Evolutionary conservation across 2,329 filamentous ascomycete species (phyloP).

Genomic region (Pleochaeta shiraiana): DNA sequence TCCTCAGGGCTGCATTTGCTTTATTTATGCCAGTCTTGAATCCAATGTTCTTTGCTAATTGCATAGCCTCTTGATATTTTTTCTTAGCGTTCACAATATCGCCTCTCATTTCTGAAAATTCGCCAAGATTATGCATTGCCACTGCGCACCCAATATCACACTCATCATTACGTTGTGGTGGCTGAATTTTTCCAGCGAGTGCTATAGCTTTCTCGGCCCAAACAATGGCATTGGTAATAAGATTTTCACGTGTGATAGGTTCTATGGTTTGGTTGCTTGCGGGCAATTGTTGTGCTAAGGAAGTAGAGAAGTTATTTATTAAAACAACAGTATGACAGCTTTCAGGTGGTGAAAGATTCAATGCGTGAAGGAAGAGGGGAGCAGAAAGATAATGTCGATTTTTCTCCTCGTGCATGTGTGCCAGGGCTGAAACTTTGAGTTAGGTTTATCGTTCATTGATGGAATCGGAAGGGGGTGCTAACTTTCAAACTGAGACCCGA

Average conservation of each 20-base stretch:
- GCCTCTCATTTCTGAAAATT: constrained; percentile 58
- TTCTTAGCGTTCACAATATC: constrained; percentile 40
- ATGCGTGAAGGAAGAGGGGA: constrained; percentile 68
- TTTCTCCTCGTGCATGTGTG: constrained; percentile 49
- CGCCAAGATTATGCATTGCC: constrained; percentile 68
- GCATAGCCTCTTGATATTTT: constrained; percentile 46
- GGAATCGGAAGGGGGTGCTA: not conserved
- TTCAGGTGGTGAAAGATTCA: constrained; percentile 39
- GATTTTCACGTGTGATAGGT: constrained; percentile 32
- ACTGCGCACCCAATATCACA: constrained; percentile 70
- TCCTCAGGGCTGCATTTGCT: constrained; percentile 28
- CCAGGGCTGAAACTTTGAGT: constrained; percentile 33
- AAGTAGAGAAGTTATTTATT: constrained; percentile 67
- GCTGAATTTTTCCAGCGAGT: constrained; percentile 40
- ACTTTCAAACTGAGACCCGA: constrained; percentile 28
- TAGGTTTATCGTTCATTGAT: constrained; percentile 11
- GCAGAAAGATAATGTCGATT: constrained; percentile 62
- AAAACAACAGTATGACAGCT: constrained; percentile 63
- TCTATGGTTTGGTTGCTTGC: constrained; percentile 19
- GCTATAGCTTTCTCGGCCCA: constrained; percentile 64
- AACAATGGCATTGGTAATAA: constrained; percentile 45
- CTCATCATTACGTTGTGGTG: constrained; percentile 47
- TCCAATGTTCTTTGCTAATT: constrained; percentile 31
- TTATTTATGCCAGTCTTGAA: constrained; percentile 30
- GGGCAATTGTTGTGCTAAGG: constrained; percentile 33